phyloP scores from a whole-genome alignment of 176 grass and related monocot species.

The Rhipidocladum racemiflorum region DNA sequence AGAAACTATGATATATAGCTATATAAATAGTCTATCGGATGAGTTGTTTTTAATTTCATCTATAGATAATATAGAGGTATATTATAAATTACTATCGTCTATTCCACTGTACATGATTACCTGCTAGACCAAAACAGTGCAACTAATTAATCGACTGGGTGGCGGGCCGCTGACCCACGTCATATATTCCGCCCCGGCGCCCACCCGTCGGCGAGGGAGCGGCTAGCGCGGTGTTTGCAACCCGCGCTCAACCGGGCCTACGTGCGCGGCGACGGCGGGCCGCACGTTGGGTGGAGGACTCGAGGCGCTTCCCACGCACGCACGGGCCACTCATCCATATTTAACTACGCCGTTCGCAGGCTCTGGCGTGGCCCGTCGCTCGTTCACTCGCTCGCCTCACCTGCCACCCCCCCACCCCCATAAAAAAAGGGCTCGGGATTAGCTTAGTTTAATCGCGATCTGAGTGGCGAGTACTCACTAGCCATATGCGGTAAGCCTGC shows the following conservation, averaged over 20 bases:
- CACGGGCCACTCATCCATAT: neutral
- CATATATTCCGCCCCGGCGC: neutral
- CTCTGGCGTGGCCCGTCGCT: neutral
- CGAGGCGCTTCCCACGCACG: neutral
- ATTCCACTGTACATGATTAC: no score
- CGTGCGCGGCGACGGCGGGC: slow-evolving; percentile 39
- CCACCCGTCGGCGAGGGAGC: neutral
- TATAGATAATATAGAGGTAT: no score
- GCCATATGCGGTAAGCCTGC: neutral
- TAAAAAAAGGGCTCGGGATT: neutral
- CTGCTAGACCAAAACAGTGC: no score
- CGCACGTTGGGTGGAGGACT: neutral
- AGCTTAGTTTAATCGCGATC: slow-evolving; percentile 17
- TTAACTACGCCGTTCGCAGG: neutral
- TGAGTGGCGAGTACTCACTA: neutral
- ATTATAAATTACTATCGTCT: no score
- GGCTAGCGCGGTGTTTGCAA: neutral
- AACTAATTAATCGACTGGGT: neutral
- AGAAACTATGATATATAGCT: no score
- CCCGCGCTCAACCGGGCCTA: slow-evolving; percentile 18
- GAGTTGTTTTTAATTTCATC: no score
- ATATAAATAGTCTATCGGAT: no score
- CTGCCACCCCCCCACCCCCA: neutral
- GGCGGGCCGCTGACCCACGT: neutral
- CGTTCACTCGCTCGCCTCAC: neutral